phyloP scores from a whole-genome alignment of 108 stramenopile genomes.

The Aurantiochytrium sp. region DNA sequence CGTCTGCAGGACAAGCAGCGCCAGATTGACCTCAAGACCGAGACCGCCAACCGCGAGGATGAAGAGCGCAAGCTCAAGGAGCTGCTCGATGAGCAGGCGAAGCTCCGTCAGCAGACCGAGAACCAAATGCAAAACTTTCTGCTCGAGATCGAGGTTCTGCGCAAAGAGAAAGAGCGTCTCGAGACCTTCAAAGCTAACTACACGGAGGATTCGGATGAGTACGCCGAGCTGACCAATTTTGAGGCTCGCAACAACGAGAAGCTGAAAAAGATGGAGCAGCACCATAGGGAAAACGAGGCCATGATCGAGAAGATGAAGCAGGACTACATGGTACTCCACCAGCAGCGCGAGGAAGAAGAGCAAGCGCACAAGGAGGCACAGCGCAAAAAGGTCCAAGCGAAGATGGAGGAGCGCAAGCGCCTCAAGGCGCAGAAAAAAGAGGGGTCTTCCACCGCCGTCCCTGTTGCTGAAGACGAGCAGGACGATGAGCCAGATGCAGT shows the following conservation, averaged over 20 bases:
- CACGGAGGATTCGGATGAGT: not conserved
- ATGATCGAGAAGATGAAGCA: slow-evolving; percentile 27
- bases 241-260: slow-evolving; percentile 6
- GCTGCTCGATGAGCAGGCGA: not conserved
- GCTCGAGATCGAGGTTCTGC: not conserved
- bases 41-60: not conserved
- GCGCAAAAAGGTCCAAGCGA: not conserved
- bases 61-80: slow-evolving; percentile 24
- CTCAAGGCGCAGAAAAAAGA: not conserved
- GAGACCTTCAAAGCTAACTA: not conserved
- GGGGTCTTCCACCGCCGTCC: no score
- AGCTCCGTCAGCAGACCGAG: not conserved
- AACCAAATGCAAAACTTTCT: not conserved
- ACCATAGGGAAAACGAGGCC: not conserved
- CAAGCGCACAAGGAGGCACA: not conserved
- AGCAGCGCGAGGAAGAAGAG: not conserved
- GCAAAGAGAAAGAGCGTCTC: not conserved
- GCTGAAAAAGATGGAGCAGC: not conserved
- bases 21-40: not conserved
- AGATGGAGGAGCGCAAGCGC: not conserved
- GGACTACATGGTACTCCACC: not conserved
- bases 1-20: not conserved
- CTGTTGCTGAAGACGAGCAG: no score
- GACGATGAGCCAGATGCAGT: no score
- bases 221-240: not conserved